These are phyloP conservation scores for Apodospora peruviana DNA, from an alignment of 495 filamentous ascomycete species.

Conservation along the genomic window DNA sequence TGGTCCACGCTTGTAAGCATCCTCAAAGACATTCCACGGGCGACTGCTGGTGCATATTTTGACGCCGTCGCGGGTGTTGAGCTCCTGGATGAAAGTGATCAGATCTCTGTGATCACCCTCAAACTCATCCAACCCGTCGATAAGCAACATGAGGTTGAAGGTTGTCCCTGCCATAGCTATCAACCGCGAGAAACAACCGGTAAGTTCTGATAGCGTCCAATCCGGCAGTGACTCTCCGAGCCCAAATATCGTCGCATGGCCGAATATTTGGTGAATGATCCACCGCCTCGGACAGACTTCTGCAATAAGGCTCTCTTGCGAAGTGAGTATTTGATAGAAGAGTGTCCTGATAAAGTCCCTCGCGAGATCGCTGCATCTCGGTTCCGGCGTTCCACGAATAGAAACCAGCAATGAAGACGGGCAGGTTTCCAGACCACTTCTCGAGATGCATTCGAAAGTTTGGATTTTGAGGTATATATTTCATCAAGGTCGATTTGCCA, in stretches of 20 bases:
- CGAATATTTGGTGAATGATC: no score
- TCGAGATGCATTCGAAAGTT: neutral
- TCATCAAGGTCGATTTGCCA: conserved; percentile 9
- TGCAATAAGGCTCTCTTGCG: conserved; percentile 1
- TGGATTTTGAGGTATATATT: neutral
- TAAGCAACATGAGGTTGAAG: no score
- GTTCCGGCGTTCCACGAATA: conserved; percentile 5
- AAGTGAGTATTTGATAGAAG: neutral
- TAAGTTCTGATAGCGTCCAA: no score
- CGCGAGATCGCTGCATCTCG: neutral
- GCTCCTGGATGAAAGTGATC: neutral
- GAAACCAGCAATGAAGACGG: conserved; percentile 2
- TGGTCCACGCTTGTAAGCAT: neutral
- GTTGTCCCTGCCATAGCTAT: no score
- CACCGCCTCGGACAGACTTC: neutral
- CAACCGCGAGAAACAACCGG: no score
- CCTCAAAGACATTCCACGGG: conserved; percentile 2
- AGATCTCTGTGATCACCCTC: neutral
- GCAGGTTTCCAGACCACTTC: neutral
- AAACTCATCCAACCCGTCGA: conserved; percentile 11
- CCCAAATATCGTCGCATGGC: no score
- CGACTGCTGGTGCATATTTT: conserved; percentile 7
- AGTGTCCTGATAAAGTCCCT: conserved; percentile 1
- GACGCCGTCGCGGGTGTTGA: neutral
- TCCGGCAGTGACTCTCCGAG: no score